phyloP scores from a whole-genome alignment of 768 basidiomycete genomes.

The Astraeus odoratus region DNA sequence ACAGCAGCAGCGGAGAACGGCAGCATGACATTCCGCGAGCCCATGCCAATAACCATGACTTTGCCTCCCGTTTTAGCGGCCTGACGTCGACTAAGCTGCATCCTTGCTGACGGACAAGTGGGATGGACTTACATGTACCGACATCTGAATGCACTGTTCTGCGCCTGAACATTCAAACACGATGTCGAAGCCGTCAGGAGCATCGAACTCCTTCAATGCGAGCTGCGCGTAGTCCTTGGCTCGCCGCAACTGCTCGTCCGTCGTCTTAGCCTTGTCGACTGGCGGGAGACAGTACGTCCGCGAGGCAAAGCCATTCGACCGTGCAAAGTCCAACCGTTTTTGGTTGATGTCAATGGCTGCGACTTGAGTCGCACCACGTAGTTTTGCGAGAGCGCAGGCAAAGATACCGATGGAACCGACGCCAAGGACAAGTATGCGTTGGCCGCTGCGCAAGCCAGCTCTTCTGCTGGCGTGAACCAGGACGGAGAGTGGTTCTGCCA shows the following conservation, averaged over 20 bases:
- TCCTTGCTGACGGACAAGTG: conserved; percentile 8
- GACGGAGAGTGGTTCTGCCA: conserved; percentile 94
- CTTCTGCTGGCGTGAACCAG: conserved; percentile 60
- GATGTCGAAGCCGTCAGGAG: conserved; percentile 79
- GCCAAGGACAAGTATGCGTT: conserved; percentile 82
- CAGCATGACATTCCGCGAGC: conserved; percentile 70
- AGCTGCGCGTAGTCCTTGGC: conserved; percentile 52
- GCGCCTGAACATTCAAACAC: conserved; percentile 96
- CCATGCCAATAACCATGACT: conserved; percentile 96
- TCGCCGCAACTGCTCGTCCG: conserved; percentile 49
- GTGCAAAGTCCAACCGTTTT: conserved; percentile 73
- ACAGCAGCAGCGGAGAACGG: conserved; percentile 80
- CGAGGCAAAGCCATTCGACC: conserved; percentile 66
- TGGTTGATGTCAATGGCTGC: conserved; percentile 85
- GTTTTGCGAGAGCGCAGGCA: conserved; percentile 72
- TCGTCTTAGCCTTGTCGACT: conserved; percentile 41
- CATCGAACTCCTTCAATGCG: conserved; percentile 49
- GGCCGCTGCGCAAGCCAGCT: conserved; percentile 39
- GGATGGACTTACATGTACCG: conserved; percentile 64
- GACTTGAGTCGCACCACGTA: conserved; percentile 62
- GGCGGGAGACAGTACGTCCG: conserved; percentile 60
- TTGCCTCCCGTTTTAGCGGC: conserved; percentile 80
- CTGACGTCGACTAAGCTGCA: conserved; percentile 32
- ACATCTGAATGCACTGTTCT: conserved; percentile 86
- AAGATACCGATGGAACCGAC: conserved; percentile 92